These are phyloP conservation scores for Podospora didyma DNA, from an alignment of 495 filamentous ascomycete genomes.

Conservation along the genomic window DNA sequence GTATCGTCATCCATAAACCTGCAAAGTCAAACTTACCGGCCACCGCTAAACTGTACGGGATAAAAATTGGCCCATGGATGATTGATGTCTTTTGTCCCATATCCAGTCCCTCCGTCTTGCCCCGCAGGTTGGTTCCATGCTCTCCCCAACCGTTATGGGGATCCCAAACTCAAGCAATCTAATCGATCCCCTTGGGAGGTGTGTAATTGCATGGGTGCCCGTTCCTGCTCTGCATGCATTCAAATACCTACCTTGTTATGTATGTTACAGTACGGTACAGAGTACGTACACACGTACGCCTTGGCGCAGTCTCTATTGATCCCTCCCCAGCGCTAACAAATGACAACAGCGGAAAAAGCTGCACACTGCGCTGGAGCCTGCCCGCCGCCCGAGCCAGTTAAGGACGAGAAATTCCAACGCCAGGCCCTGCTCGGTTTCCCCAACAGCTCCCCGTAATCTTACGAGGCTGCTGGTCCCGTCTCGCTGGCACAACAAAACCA, in stretches of 20 bases:
- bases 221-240: too few relatives aligned
- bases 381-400: background rate
- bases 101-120: background rate
- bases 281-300: too few relatives aligned
- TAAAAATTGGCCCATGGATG: too few relatives aligned
- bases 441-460: conserved; percentile 29
- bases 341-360: too few relatives aligned
- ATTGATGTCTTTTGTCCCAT: background rate
- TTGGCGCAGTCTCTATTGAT: too few relatives aligned
- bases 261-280: too few relatives aligned
- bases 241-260: background rate
- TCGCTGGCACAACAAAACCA: conserved; percentile 16
- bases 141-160: background rate
- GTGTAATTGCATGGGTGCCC: background rate
- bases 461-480: conserved; percentile 20
- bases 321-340: too few relatives aligned
- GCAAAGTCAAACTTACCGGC: background rate
- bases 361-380: conserved; percentile 4
- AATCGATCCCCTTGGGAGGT: background rate
- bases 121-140: background rate
- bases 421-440: conserved; percentile 15
- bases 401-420: conserved; percentile 9
- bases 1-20: background rate
- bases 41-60: too few relatives aligned
- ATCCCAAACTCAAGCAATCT: background rate